Base-by-base conservation (phyloP, 345 rosid genomes). In the Corchorus capsularis region DNA sequence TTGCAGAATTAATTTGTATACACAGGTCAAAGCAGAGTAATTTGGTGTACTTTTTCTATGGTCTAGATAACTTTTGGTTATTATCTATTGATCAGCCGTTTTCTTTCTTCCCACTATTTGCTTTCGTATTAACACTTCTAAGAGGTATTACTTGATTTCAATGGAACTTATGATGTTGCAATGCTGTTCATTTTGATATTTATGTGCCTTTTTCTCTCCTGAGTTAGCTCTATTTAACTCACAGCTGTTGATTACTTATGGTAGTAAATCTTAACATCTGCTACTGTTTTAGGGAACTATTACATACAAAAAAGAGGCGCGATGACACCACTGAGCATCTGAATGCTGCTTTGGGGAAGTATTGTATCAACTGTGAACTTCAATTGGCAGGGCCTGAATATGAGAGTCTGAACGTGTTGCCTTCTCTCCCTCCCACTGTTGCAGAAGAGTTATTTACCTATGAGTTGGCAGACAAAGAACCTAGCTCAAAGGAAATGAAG, bases 291-390 rank as follows among this genome's bases (percentile, higher is more conserved):
- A 88, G 92, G 90, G 93, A 90, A 71, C 85, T 87, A 11, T 43
- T 90, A 27, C 97, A 92, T 49, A 86, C 89, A 50, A 85, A 89
- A 73, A 67, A 79, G 75, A 87, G 94, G 22, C 92, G 80, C 34
- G 85, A 86, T 10, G 80, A 90, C 35, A 89, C 86, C 6, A 82
- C 80, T 75, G 85, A 87, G 37, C 88, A 82, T 81, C 67, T 92
- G 66, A 85, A 84, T 3, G 73, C 85, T 62, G 86, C 84, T 72
- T 78, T 90, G 12, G 93, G 90, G 1, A 88, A 86, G 34, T 85
- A 84, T 61, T 87, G 93, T 76, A 84, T 86, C 74, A 87, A 92
- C 71, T 90, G 93, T 81, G 93, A 92, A 81, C 87, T 92, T 73
- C 86, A 85, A 78, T 66, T 92, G 83, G 89, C 93, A 60, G 89